Percentiles rank a stretch among this genome's conserved stretches.
These are phyloP conservation scores for Huntiella bhutanensis DNA, from an alignment of 2,329 filamentous ascomycete genomes.

Conservation along the genomic window DNA sequence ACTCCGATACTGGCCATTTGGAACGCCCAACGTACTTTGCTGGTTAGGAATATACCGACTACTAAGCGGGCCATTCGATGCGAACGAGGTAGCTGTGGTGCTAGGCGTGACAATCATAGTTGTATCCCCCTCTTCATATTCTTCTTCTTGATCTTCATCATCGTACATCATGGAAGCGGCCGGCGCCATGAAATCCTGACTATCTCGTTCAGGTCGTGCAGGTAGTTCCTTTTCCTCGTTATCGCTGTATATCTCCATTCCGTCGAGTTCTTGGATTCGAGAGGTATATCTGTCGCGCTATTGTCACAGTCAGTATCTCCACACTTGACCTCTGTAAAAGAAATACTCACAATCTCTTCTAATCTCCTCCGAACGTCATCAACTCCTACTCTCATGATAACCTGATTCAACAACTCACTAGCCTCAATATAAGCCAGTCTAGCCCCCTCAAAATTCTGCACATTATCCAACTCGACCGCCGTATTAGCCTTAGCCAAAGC, in stretches of 20 bases:
- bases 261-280: conserved; percentile 70
- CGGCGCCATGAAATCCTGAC: conserved; percentile 10
- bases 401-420: conserved; percentile 69
- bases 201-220: conserved; percentile 39
- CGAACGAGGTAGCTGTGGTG: conserved; percentile 3
- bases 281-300: conserved; percentile 79
- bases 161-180: conserved; percentile 22
- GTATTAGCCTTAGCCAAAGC: conserved; percentile 91
- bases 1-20: conserved; percentile 4
- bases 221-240: conserved; percentile 59
- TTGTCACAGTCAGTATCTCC: not conserved
- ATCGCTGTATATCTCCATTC: conserved; percentile 36
- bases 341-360: conserved; percentile 64
- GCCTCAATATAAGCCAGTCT: conserved; percentile 83
- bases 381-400: conserved; percentile 65
- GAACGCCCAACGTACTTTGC: conserved; percentile 6
- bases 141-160: conserved; percentile 26
- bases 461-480: conserved; percentile 88
- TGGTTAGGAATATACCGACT: not conserved
- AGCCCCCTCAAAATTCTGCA: conserved; percentile 81
- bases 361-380: conserved; percentile 80
- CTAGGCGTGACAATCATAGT: conserved; percentile 5
- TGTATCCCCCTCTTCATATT: not conserved
- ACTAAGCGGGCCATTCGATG: not conserved
- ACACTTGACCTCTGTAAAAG: not conserved